These are phyloP conservation scores for Coniferiporia weirii DNA, from an alignment of 1,284 basidiomycete species.

Conservation along the genomic window DNA sequence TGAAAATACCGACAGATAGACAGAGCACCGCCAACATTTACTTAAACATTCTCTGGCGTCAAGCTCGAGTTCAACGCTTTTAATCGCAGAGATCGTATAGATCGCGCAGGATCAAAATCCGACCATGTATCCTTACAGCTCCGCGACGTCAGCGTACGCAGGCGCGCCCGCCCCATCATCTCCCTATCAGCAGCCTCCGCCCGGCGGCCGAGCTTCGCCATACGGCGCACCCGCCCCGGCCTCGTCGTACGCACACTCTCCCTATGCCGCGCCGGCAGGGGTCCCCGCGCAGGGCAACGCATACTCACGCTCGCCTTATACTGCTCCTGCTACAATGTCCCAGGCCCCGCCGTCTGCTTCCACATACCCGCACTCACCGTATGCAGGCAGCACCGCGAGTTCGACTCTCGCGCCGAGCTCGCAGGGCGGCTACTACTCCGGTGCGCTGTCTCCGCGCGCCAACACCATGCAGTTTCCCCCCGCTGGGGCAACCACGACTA, in stretches of 20 bases:
- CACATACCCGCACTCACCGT: conserved; percentile 6
- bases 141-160: not conserved
- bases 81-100: not conserved
- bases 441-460: not conserved
- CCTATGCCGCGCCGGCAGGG: not conserved
- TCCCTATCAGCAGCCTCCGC: not conserved
- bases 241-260: not conserved
- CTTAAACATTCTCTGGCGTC: too few relatives aligned
- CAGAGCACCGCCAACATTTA: too few relatives aligned
- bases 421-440: not conserved
- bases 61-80: not conserved
- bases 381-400: not conserved
- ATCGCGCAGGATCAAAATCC: not conserved
- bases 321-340: not conserved
- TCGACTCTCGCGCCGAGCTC: not conserved
- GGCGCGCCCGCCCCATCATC: not conserved
- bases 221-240: not conserved
- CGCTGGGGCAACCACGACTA: not conserved
- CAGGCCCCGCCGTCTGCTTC: not conserved
- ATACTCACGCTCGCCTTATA: not conserved
- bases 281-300: not conserved
- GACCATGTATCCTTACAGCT: not conserved
- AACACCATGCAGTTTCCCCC: not conserved
- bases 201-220: not conserved
- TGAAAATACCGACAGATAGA: too few relatives aligned